A percentile compares a stretch with the other conserved stretches of the same genome.
Conservation (phyloP, 208 protist genomes). For the Trypanosoma scelopori region DNA sequence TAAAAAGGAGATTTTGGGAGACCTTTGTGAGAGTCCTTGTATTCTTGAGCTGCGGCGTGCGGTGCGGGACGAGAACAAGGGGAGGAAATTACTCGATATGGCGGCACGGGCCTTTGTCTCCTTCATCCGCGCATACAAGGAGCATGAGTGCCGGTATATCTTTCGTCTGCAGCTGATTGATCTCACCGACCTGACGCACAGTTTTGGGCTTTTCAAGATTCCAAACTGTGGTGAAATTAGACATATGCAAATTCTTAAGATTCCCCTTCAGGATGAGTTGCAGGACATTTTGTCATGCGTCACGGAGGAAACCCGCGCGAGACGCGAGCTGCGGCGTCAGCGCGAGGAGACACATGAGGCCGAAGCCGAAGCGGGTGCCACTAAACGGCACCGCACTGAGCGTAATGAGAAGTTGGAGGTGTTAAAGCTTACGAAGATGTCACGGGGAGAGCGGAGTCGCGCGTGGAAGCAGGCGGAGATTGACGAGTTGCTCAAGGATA, state of each 20-base stretch:
- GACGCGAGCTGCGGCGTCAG: slow-evolving; percentile 44
- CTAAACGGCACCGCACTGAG: slow-evolving; percentile 72
- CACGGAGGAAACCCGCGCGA: slow-evolving; percentile 40
- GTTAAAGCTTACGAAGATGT: slow-evolving; percentile 85
- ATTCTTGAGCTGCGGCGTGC: slow-evolving; percentile 63
- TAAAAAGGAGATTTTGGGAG: slow-evolving; percentile 65
- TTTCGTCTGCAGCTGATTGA: slow-evolving; percentile 93
- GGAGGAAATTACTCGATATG: slow-evolving; percentile 74
- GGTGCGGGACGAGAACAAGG: slow-evolving; percentile 31
- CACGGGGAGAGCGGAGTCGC: slow-evolving; percentile 69
- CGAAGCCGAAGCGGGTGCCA: slow-evolving; percentile 12
- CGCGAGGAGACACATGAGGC: neutral
- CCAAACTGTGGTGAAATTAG: slow-evolving; percentile 91
- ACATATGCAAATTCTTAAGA: slow-evolving; percentile 72
- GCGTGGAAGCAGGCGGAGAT: slow-evolving; percentile 87
- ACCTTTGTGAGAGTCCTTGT: slow-evolving; percentile 75
- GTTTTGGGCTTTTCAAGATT: slow-evolving; percentile 90
- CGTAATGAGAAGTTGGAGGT: slow-evolving; percentile 86
- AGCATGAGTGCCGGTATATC: slow-evolving; percentile 94
- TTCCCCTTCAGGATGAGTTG: slow-evolving; percentile 88
- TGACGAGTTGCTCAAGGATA: slow-evolving; percentile 88
- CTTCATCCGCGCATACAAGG: slow-evolving; percentile 94
- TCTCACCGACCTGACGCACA: slow-evolving; percentile 92
- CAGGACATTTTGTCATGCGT: slow-evolving; percentile 53
- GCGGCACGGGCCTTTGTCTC: slow-evolving; percentile 87